These are phyloP conservation scores for Penicillium occitanis DNA, from an alignment of 2,329 filamentous ascomycete species.

Conservation along the genomic window DNA sequence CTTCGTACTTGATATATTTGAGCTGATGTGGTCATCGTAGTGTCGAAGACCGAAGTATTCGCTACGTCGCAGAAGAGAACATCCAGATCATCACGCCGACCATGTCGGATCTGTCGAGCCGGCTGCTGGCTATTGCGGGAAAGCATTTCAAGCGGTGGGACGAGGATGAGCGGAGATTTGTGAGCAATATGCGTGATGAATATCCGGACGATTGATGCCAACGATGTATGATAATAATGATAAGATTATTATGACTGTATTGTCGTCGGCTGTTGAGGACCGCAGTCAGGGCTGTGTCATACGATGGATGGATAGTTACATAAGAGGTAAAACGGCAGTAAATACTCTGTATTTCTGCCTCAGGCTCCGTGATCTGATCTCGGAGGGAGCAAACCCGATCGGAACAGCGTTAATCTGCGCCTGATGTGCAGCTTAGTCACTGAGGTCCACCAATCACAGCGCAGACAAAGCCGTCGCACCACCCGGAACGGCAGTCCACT, in stretches of 20 bases:
- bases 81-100: slow-evolving; percentile 61
- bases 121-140: slow-evolving; percentile 68
- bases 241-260: not conserved
- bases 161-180: slow-evolving; percentile 62
- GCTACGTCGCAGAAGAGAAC: slow-evolving; percentile 80
- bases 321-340: too few relatives aligned
- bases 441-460: not conserved
- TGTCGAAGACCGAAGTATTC: slow-evolving; percentile 65
- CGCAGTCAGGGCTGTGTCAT: not conserved
- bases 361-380: not conserved
- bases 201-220: slow-evolving; percentile 74
- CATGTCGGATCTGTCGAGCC: slow-evolving; percentile 51
- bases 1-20: not conserved
- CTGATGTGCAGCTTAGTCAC: slow-evolving; percentile 6
- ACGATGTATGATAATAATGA: not conserved
- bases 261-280: not conserved
- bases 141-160: slow-evolving; percentile 90
- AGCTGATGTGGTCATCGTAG: slow-evolving; percentile 41
- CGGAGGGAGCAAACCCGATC: not conserved
- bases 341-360: too few relatives aligned
- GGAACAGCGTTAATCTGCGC: slow-evolving; percentile 1
- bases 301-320: too few relatives aligned
- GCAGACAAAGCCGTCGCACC: not conserved
- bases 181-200: slow-evolving; percentile 79
- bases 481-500: slow-evolving; percentile 4